Evolutionary conservation across 2,329 filamentous ascomycete genomes (phyloP), one percentile per base, ranked within the genome.

Genomic region (Alternaria ethzedia): DNA sequence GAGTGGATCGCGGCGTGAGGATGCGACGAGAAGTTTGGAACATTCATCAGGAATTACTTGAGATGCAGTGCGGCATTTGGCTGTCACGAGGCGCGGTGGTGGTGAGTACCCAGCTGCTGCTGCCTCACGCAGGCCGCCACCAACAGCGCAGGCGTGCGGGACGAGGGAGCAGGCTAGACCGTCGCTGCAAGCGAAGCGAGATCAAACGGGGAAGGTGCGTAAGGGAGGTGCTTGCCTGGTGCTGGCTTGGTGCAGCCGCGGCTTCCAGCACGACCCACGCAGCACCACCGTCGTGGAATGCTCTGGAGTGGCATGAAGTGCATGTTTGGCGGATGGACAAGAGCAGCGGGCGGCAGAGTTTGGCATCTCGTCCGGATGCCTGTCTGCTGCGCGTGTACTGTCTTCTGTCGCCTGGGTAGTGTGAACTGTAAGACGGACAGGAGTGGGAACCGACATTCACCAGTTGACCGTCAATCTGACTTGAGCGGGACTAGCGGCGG

Each of bases 141-240:
- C 65, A 65, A 60, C 62, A 55, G 55, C 28, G 45, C 45, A 58
- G 59, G 13, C 20, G 30, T 6, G 49, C 49, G 43, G 52, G 57
- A 58, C 25, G 59, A 54, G 28, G 28, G 43, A 65, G 49, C 49
- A 56, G 65, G 56, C 65, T 67, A 64, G 65, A 62, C 61, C 59
- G 59, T 52, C 26, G 55, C 56, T 54, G 25, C 49, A 57, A 41
- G 60, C 60, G 60, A 64, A 57, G 62, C 65, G 65, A 67, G 58
- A 63, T 59, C 65, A 54, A 57, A 67, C 65, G 59, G 59, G 62
- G 65, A 65, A 67, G 65, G 65, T 65, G 65, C 50, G 46, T 55
- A 62, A 60, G 59, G 64, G 45, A 45, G 50, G 25, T 44, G 52
- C 52, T 26, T 55, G 41, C 47, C 47, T 59, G 56, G 56, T 59